Conservation (phyloP, 2,329 filamentous ascomycete genomes). For the Grosmannia clavigera region DNA sequence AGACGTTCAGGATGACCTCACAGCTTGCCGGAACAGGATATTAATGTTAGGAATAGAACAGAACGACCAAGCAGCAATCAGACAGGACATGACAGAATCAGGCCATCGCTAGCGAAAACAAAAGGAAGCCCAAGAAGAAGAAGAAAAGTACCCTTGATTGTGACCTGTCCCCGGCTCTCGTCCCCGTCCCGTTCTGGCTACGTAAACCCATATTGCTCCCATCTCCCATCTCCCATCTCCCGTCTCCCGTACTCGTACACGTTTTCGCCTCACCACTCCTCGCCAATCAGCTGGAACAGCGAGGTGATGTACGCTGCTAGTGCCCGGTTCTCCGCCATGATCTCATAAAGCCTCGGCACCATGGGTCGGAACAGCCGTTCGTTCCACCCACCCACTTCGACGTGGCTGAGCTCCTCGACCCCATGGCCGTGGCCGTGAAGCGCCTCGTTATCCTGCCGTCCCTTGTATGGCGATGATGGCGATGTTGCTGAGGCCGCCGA, state of each 20-base stretch:
- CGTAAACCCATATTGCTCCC: background rate
- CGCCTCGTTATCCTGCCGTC: background rate
- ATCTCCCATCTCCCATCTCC: background rate
- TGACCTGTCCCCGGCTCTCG: background rate
- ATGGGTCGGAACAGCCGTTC: slow-evolving; percentile 55
- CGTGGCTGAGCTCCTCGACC: slow-evolving; percentile 20
- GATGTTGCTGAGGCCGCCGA: background rate
- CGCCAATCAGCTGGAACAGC: slow-evolving; percentile 20
- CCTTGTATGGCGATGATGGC: background rate
- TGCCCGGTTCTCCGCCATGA: slow-evolving; percentile 56
- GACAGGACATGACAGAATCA: background rate
- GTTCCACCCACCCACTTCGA: slow-evolving; percentile 48
- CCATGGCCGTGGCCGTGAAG: background rate
- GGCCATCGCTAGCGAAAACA: background rate
- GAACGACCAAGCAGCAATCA: background rate
- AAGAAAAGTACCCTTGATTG: background rate
- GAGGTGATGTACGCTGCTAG: slow-evolving; percentile 29
- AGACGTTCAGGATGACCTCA: background rate
- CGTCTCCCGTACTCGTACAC: background rate
- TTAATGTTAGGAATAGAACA: background rate
- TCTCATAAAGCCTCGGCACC: slow-evolving; percentile 51
- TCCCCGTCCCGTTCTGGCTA: background rate
- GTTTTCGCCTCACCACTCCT: slow-evolving; percentile 8
- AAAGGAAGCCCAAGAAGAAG: background rate
- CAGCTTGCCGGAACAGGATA: background rate